Evolutionary conservation across 2,329 filamentous ascomycete species (phyloP), one percentile per base, ranked within the genome.

Genomic region (Epichloe scottii): DNA sequence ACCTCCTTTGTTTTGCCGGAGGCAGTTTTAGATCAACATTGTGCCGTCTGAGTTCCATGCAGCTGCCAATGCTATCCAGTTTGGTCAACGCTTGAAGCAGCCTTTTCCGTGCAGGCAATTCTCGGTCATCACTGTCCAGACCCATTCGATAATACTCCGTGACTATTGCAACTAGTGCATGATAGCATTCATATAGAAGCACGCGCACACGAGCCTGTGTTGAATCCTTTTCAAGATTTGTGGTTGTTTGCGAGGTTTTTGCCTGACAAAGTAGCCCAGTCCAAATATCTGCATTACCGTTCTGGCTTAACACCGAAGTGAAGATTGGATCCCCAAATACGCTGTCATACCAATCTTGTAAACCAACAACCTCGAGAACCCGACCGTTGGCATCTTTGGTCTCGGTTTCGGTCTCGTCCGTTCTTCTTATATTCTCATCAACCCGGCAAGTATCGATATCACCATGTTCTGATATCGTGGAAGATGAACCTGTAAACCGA

Each of bases 251-350:
- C 26, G 26, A 40, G 8, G 1, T 6, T 41, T 47, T 30, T 17
- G 4, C 8, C 12, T 47, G 49, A 41, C 17, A 14, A 12, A 64
- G 62, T 57, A 76, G 79, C 1, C 77, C 78, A 30, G 63, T 62
- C 26, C 77, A 61, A 35, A 81, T 74, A 0, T 71, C 68, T 12
- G 66, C 57, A 4, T 66, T 71, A 0, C 72, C 67, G 17, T 66
- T 60, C 14, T 71, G 67, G 57, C 66, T 70, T 56, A 82, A 78
- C 6, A 69, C 68, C 3, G 66, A 68, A 2, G 74, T 70, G 47
- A 84, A 66, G 2, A 82, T 60, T 0, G 79, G 78, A 54, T 83
- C 80, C 11, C 79, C 79, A 55, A 83, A 82, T 11, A 81, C 56
- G 42, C 75, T 74, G 52, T 73, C 75, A 53, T 75, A 75, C 79